Evolutionary conservation across 768 basidiomycete genomes (phyloP).

Genomic region (Tricholoma bakamatsutake): DNA sequence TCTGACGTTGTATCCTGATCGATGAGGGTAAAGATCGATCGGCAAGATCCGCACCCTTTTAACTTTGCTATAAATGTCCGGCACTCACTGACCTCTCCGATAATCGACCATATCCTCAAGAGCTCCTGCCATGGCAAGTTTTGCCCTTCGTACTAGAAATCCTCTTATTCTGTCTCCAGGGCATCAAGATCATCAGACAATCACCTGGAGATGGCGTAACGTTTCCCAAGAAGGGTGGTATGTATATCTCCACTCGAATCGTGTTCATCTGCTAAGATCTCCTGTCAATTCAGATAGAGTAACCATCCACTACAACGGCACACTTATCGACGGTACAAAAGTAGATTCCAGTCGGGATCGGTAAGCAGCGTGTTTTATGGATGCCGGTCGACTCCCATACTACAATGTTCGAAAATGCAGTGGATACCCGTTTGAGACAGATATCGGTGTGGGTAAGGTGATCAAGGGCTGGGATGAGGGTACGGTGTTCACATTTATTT

Average conservation of each 20-base stretch:
- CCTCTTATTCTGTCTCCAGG: conserved; percentile 34
- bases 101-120: conserved; percentile 21
- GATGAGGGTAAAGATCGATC: conserved; percentile 31
- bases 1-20: neutral
- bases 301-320: conserved; percentile 76
- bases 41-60: conserved; percentile 65
- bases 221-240: conserved; percentile 70
- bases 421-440: conserved; percentile 52
- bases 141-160: conserved; percentile 13
- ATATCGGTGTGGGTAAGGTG: conserved; percentile 76
- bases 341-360: conserved; percentile 79
- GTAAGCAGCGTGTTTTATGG: conserved; percentile 32
- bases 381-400: neutral
- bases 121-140: conserved; percentile 27
- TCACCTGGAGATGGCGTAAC: conserved; percentile 50
- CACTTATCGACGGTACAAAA: conserved; percentile 50
- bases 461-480: conserved; percentile 93
- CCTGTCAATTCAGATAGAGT: conserved; percentile 50
- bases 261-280: conserved; percentile 7
- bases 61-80: conserved; percentile 44
- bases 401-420: conserved; percentile 29
- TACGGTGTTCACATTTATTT: conserved; percentile 22
- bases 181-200: conserved; percentile 60
- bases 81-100: conserved; percentile 29
- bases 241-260: conserved; percentile 22